phyloP scores from a whole-genome alignment of 768 basidiomycete species.

The Leccinum arenicola region DNA sequence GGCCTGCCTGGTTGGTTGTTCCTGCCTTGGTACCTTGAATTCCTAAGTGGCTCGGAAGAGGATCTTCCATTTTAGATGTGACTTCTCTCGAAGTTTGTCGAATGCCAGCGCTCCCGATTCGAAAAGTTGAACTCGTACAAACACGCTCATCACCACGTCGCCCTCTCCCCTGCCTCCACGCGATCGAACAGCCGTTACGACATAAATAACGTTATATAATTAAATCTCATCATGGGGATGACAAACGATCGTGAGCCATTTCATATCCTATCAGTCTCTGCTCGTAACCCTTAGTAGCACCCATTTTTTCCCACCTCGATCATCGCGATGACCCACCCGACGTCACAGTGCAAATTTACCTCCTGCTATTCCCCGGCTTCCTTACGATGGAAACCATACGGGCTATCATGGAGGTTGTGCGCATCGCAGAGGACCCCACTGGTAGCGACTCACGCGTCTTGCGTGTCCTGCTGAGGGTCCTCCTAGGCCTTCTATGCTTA shows the following conservation, averaged over 20 bases:
- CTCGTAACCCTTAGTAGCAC: no score
- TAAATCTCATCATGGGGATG: no score
- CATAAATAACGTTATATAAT: no score
- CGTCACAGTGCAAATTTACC: background rate
- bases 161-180: background rate
- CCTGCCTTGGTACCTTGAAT: background rate
- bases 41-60: background rate
- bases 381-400: conserved; percentile 10
- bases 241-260: no score
- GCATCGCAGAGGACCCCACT: background rate
- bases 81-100: background rate
- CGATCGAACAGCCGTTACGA: background rate
- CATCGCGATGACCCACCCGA: no score
- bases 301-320: no score
- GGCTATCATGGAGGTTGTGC: background rate
- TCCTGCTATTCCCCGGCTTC: conserved; percentile 14
- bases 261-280: no score
- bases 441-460: conserved; percentile 1
- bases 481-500: background rate
- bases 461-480: background rate
- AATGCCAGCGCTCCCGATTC: background rate
- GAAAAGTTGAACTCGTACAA: background rate
- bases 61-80: conserved; percentile 5
- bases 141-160: background rate
- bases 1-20: no score